Base-by-base conservation (phyloP, 306 rosid species). In the Trichosanthes cucumerina region DNA sequence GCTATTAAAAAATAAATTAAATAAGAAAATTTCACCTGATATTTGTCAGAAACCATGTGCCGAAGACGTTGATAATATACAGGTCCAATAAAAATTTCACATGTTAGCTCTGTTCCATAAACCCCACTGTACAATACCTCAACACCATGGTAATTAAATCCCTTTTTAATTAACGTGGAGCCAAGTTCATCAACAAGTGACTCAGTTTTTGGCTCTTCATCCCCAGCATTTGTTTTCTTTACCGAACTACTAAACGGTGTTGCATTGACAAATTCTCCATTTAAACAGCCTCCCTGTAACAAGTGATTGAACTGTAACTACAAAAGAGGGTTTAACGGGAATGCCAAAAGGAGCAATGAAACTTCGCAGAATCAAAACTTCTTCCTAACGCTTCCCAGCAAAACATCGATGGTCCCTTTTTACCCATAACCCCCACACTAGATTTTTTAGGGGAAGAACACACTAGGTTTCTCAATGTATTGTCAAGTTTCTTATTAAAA, bases 21-120 rank as follows among this genome's bases (percentile, higher is more conserved):
- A 15, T 4, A 31, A 50, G 14, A 36, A 69, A 26, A 31, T 8
- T 6, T 78, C 46, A 95, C 97, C 95, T 95, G 97, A 88, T 76
- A 95, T 87, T 95, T 91, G 82, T 95, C 99, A 28, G 99, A 95
- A 79, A 95, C 99, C 99, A 95, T 95, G 78, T 95, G 99, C 50
- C 97, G 91, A 13, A 95, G 89, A 74, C 97, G 88, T 78, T 95
- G 99, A 89, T 95, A 95, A 83, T 95, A 95, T 82, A 92, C 97
- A 28, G 99, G 99, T 52, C 99, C 99, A 34, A 95, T 88, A 82
- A 92, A 95, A 79, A 95, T 95, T 83, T 95, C 96, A 57, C 97
- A 95, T 0, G 87, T 79, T 79, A 95, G 91, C 79, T 95, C 99
- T 28, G 92, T 86, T 78, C 99, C 99, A 80, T 95, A 92, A 78